Base-by-base conservation (phyloP, 768 basidiomycete genomes). In the Panellus pusillus region DNA sequence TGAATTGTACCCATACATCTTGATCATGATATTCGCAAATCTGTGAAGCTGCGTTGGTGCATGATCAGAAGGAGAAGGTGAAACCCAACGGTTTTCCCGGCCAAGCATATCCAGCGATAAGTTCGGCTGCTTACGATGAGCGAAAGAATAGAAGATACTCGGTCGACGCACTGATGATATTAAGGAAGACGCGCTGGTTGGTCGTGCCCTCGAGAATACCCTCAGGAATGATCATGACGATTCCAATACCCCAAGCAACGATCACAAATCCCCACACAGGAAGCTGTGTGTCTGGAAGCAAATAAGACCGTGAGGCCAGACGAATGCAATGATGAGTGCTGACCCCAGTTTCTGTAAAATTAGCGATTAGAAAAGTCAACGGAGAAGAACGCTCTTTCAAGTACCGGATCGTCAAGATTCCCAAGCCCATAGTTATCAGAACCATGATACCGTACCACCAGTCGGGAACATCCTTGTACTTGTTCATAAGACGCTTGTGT, bases 401-500 rank as follows among this genome's bases (percentile, higher is more conserved):
- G 18, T 44, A 51, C 50, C 42, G 44, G 43, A 51, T 51, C n/a
- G 50, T 51, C 17, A 51, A 51, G 19, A 51, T 51, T 2, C 50
- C 50, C 6, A 44, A 24, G 7, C 50, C 50, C 32, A 51, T 6
- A 3, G 50, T 51, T n/a, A 51, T 27, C 35, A 51, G 17, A 38
- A 6, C 8, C 19, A 51, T 27, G 9, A 43, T 29, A n/a, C 20
- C 50, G n/a, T 51, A 51, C 50, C 50, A 51, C 50, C 50, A 51
- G 17, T 51, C 50, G 8, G 50, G 50, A 13, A 51, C 50, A 28
- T 51, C 50, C 28, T 44, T 44, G 20, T 51, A 51, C 43, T 51
- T 51, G 27, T 51, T 51, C 50, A 51, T 51, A 15, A 51, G 42
- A 11, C 50, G 50, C 35, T 51, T 51, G 42, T 51, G 50, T n/a